Conservation (phyloP, 371 early-diverging fungal species). For the Rhizopus sp. region DNA sequence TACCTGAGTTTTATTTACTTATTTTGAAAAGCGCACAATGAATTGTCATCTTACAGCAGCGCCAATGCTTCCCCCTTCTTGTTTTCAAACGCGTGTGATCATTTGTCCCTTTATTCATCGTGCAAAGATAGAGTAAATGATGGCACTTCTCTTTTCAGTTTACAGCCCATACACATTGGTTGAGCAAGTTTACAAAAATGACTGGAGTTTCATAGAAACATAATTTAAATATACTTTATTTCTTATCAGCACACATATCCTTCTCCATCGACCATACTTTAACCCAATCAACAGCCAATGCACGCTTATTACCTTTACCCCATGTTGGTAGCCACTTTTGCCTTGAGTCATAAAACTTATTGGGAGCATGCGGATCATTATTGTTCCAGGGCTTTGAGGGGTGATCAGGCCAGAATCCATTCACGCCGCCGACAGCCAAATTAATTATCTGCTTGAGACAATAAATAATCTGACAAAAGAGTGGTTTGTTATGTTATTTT, state of each 20-base stretch:
- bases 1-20: neutral
- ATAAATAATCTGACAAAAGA: neutral
- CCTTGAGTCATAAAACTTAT: slow-evolving; percentile 51
- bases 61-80: neutral
- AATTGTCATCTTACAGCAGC: too few species aligned
- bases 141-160: too few species aligned
- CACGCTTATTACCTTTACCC: slow-evolving; percentile 52
- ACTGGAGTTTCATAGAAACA: neutral
- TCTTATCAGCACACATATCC: neutral
- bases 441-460: slow-evolving; percentile 50
- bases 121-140: too few species aligned
- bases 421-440: slow-evolving; percentile 70
- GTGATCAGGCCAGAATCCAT: slow-evolving; percentile 65
- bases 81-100: slow-evolving; percentile 1
- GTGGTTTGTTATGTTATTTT: slow-evolving; percentile 5
- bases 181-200: too few species aligned
- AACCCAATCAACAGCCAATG: slow-evolving; percentile 62
- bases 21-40: neutral
- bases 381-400: slow-evolving; percentile 58
- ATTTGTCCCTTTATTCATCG: neutral
- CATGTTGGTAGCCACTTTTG: slow-evolving; percentile 59
- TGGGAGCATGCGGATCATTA: slow-evolving; percentile 46
- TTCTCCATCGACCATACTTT: slow-evolving; percentile 47
- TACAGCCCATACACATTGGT: too few species aligned
- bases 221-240: neutral